phyloP scores from a whole-genome alignment of 2,329 filamentous ascomycete genomes.

The Akanthomyces muscarius region DNA sequence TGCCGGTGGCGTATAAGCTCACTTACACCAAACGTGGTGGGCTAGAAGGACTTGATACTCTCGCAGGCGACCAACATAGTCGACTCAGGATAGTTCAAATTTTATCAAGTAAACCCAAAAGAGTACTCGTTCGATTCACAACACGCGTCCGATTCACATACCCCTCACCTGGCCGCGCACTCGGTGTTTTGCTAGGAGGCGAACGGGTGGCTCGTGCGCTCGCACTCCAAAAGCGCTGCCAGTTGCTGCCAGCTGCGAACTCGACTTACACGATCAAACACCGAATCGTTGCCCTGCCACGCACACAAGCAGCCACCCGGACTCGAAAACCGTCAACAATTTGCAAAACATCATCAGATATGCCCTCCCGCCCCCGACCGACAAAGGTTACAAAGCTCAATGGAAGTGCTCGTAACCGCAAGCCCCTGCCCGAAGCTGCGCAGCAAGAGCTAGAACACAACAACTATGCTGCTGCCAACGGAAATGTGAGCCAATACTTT shows the following conservation, averaged over 20 bases:
- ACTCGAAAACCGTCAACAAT: neutral
- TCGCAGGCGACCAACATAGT: neutral
- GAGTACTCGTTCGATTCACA: neutral
- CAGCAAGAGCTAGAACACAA: conserved; percentile 33
- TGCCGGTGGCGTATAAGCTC: neutral
- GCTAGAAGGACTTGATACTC: neutral
- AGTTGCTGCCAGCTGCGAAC: conserved; percentile 24
- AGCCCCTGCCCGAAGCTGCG: conserved; percentile 23
- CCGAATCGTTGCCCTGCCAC: neutral
- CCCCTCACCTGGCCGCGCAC: neutral
- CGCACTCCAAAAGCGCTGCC: conserved; percentile 16
- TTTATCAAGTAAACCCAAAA: neutral
- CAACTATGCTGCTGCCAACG: conserved; percentile 19
- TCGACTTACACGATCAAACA: conserved; percentile 18
- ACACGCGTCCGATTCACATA: neutral
- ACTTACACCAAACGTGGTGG: neutral
- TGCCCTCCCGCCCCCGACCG: conserved; percentile 1
- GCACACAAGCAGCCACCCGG: conserved; percentile 19
- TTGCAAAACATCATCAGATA: neutral
- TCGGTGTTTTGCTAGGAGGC: neutral
- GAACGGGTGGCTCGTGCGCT: conserved; percentile 15
- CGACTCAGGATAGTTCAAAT: neutral
- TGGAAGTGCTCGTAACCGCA: conserved; percentile 8
- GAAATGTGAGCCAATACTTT: neutral
- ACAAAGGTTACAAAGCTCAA: conserved; percentile 10